A percentile compares a stretch with the other conserved stretches of the same genome.
These are phyloP conservation scores for Helicosporidium sp. DNA, from an alignment of 139 green algal genomes.

Conservation along the genomic window DNA sequence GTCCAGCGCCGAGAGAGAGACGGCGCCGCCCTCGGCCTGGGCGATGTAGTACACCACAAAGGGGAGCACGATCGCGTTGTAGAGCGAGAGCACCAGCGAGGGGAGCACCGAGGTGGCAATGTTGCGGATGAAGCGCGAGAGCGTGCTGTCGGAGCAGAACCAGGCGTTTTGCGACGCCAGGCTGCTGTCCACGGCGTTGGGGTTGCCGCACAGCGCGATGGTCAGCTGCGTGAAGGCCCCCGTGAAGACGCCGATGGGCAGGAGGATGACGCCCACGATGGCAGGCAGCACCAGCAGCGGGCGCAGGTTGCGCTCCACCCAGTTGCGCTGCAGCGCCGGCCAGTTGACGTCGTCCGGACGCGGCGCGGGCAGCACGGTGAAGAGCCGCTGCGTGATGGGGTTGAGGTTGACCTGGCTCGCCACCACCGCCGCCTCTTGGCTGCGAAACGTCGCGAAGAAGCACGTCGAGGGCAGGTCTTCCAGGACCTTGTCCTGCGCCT, in stretches of 20 bases:
- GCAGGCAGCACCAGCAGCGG: slow-evolving; percentile 25
- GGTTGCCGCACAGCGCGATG: slow-evolving; percentile 23
- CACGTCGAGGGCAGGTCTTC: slow-evolving; percentile 17
- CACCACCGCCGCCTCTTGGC: slow-evolving; percentile 15
- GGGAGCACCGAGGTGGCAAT: slow-evolving; percentile 53
- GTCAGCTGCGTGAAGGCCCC: slow-evolving; percentile 23
- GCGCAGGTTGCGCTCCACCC: slow-evolving; percentile 25
- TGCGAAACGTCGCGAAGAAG: slow-evolving; percentile 23
- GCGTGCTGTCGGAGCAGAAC: slow-evolving; percentile 31
- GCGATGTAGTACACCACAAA: slow-evolving; percentile 31
- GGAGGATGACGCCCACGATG: slow-evolving; percentile 26
- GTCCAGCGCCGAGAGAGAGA: slow-evolving; percentile 21
- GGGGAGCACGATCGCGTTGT: slow-evolving; percentile 59
- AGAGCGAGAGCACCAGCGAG: slow-evolving; percentile 51
- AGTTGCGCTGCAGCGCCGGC: slow-evolving; percentile 12
- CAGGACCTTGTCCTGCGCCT: slow-evolving; percentile 8
- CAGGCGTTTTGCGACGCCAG: slow-evolving; percentile 15
- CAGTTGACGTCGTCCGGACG: slow-evolving; percentile 22
- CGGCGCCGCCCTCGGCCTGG: background rate
- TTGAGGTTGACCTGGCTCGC: slow-evolving; percentile 21
- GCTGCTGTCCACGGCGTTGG: background rate
- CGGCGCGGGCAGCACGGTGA: slow-evolving; percentile 12
- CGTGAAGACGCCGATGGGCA: slow-evolving; percentile 28
- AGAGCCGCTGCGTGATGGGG: slow-evolving; percentile 18
- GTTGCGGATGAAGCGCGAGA: slow-evolving; percentile 16